These are phyloP conservation scores for Aspergillus sclerotioniger DNA, from an alignment of 495 filamentous ascomycete genomes.

Conservation along the genomic window DNA sequence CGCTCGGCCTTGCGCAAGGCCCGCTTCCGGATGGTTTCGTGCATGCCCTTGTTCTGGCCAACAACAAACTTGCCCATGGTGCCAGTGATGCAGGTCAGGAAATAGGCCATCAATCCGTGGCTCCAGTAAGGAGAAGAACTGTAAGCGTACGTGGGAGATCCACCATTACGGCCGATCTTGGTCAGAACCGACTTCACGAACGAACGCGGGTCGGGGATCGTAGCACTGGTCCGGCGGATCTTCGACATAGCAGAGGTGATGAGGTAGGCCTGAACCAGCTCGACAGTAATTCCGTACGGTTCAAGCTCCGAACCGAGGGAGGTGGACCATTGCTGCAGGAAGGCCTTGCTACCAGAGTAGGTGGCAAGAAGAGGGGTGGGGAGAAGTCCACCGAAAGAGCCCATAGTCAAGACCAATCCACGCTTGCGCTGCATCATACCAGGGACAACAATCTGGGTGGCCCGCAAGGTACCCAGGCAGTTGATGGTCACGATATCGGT, in stretches of 20 bases:
- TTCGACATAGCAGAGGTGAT: constrained; percentile 97
- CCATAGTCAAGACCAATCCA: constrained; percentile 95
- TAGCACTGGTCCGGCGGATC: constrained; percentile 69
- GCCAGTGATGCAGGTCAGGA: constrained; percentile 67
- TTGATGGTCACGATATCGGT: constrained; percentile 91
- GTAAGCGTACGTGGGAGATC: constrained; percentile 68
- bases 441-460: constrained; percentile 80
- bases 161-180: constrained; percentile 79
- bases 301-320: constrained; percentile 81
- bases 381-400: constrained; percentile 85
- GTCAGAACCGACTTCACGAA: constrained; percentile 78
- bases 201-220: constrained; percentile 75
- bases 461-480: constrained; percentile 80
- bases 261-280: constrained; percentile 85
- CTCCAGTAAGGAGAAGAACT: constrained; percentile 92
- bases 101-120: constrained; percentile 87
- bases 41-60: constrained; percentile 71
- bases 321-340: constrained; percentile 94
- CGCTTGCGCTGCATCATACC: constrained; percentile 78
- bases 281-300: constrained; percentile 73
- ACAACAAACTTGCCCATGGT: constrained; percentile 61
- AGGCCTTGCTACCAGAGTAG: constrained; percentile 97
- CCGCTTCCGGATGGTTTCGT: constrained; percentile 80
- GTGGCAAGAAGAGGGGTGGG: constrained; percentile 93
- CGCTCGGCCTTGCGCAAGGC: constrained; percentile 87